These are phyloP conservation scores for Rhodotorula graminis DNA, from an alignment of 768 basidiomycete species.

Conservation along the genomic window DNA sequence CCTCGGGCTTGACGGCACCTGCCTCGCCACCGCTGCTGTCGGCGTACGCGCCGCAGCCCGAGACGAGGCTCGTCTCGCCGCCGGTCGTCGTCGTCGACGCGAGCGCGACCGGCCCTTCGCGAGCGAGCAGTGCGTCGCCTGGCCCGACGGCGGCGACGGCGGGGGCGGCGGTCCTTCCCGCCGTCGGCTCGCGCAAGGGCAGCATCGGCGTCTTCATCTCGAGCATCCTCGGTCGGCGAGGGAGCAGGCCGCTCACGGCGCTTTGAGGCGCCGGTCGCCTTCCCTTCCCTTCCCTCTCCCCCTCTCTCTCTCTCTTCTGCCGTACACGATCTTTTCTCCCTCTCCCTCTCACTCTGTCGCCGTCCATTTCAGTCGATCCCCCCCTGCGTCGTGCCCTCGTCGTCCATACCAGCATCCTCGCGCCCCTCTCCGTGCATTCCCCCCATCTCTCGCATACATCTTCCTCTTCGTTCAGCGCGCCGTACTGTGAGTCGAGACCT, in stretches of 20 bases:
- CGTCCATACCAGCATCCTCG: too few species aligned
- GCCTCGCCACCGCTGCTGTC: background rate
- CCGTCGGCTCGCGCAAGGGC: background rate
- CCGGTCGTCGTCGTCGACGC: background rate
- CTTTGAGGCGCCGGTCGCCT: too few species aligned
- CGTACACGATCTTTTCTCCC: background rate
- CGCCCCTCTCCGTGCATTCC: too few species aligned
- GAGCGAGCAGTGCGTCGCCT: background rate
- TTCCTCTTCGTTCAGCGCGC: too few species aligned
- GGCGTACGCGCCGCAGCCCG: background rate
- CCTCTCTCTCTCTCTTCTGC: background rate
- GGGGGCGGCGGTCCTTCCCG: too few species aligned
- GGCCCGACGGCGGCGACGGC: background rate
- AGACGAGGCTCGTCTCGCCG: background rate
- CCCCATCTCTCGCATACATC: too few species aligned
- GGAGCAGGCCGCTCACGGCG: background rate
- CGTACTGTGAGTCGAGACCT: too few species aligned
- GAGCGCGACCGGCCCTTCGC: background rate
- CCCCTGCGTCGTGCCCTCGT: background rate
- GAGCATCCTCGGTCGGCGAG: background rate
- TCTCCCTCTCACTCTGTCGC: background rate
- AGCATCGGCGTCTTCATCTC: background rate
- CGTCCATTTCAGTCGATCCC: background rate
- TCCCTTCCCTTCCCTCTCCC: background rate
- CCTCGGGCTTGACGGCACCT: background rate